These are phyloP conservation scores for Schizosaccharomyces octosporus DNA, from an alignment of 805 yeast species.

Conservation along the genomic window DNA sequence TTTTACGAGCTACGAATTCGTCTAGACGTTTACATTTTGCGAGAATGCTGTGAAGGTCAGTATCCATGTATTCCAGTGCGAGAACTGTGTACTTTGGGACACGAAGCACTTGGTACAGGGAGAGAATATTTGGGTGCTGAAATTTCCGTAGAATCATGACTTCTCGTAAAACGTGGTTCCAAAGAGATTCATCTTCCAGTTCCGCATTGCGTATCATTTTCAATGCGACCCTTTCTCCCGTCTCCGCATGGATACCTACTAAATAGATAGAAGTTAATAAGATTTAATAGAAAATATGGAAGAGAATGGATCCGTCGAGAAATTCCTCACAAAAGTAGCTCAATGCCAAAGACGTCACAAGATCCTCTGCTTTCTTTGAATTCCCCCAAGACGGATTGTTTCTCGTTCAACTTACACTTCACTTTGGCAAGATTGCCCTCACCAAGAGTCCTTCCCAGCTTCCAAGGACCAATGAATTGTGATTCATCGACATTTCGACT, in stretches of 20 bases:
- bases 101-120: conserved; percentile 81
- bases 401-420: conserved; percentile 16
- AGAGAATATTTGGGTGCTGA: conserved; percentile 89
- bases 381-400: neutral
- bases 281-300: neutral
- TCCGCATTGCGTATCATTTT: conserved; percentile 83
- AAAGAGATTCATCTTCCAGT: conserved; percentile 85
- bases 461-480: conserved; percentile 50
- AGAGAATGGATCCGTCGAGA: neutral
- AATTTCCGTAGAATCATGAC: conserved; percentile 65
- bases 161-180: conserved; percentile 84
- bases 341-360: too few species aligned
- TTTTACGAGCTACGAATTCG: conserved; percentile 43
- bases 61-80: conserved; percentile 57
- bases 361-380: too few species aligned
- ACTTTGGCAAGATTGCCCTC: conserved; percentile 96
- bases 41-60: conserved; percentile 84
- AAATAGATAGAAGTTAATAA: neutral
- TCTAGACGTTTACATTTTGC: conserved; percentile 82
- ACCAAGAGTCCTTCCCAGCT: conserved; percentile 74
- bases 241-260: conserved; percentile 38
- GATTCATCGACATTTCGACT: neutral
- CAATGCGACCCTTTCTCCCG: conserved; percentile 79
- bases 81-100: conserved; percentile 85
- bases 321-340: too few species aligned